A percentile compares a stretch with the other conserved stretches of the same genome.
phyloP scores from a whole-genome alignment of 2,329 filamentous ascomycete species.

The Xylariaceae sp. region DNA sequence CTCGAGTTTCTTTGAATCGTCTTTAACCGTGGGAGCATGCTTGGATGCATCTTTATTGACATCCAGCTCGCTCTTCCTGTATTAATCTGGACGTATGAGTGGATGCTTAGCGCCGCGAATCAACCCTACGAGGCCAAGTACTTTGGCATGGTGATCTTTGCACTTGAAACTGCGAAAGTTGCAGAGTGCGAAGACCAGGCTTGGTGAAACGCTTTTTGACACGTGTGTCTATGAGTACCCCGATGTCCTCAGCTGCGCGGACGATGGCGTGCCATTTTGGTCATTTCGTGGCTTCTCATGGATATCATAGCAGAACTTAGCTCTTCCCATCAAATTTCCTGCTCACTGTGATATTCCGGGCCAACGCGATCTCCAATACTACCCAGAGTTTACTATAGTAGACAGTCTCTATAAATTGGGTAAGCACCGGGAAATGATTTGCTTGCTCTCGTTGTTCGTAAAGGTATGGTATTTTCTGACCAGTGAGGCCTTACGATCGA shows the following conservation, averaged over 20 bases:
- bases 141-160: slow-evolving; percentile 14
- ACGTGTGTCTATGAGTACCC: slow-evolving; percentile 2
- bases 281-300: not conserved
- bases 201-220: not conserved
- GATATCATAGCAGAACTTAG: slow-evolving; percentile 3
- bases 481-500: slow-evolving; percentile 4
- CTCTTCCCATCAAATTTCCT: slow-evolving; percentile 10
- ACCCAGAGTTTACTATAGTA: slow-evolving; percentile 15
- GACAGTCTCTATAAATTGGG: slow-evolving; percentile 10
- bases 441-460: slow-evolving; percentile 6
- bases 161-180: slow-evolving; percentile 13
- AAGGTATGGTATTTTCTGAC: slow-evolving; percentile 4
- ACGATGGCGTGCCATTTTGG: slow-evolving; percentile 9
- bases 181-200: slow-evolving; percentile 2
- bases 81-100: slow-evolving; percentile 8
- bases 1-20: slow-evolving; percentile 6
- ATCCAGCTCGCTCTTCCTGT: slow-evolving; percentile 7
- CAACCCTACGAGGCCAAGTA: slow-evolving; percentile 11
- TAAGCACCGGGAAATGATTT: slow-evolving; percentile 8
- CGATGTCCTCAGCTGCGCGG: slow-evolving; percentile 11
- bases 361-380: slow-evolving; percentile 11
- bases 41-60: slow-evolving; percentile 9
- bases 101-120: slow-evolving; percentile 6
- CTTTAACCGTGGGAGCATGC: slow-evolving; percentile 8
- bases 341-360: slow-evolving; percentile 5